Base-by-base conservation (phyloP, 805 yeast species). In the Sungouiozyma intestinalis region DNA sequence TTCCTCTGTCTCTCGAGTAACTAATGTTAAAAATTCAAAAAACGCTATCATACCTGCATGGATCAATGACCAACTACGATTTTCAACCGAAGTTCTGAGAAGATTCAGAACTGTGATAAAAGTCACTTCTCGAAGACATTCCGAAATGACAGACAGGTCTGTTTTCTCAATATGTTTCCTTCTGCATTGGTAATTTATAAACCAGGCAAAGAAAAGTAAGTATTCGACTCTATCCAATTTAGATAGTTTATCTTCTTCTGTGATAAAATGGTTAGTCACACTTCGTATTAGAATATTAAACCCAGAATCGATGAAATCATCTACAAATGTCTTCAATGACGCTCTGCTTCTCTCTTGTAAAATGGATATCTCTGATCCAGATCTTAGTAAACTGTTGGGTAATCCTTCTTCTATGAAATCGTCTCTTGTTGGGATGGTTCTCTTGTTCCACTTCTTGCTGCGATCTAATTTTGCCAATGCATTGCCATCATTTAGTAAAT, bases 31-130 rank as follows among this genome's bases (percentile, higher is more conserved):
- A 31, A 87, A 59, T 47, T 83, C 84, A 19, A 72, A 71, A 56
- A 84, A 76, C 42, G 84, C 73, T 34, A 75, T 67, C 73, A 84
- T 73, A 2, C 79, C 73, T 1, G 87, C 85, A 48, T 82, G 86
- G 3, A 79, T 72, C 2, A 84, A 68, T 40, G 76, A 74, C 69
- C 77, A 77, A 43, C 74, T 69, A 40, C 67, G 71, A 14, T 55
- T 48, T 11, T 65, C 68, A 35, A 48, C 61, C 9, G 75, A 64
- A 13, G 65, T 65, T 40, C 76, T 62, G 27, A 68, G 41, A 33
- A 57, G 51, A 16, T 63, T 57, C 9, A 63, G 48, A 3, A 81
- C 65, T 19, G 81, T 63, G 24, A 75, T 67, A 43, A 83, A 74
- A 37, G 77, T 70, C 17, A 76, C 74, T 41, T 79, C 83, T 40